phyloP scores from a whole-genome alignment of 352 stramenopile species.

The Phytophthora chlamydospora region DNA sequence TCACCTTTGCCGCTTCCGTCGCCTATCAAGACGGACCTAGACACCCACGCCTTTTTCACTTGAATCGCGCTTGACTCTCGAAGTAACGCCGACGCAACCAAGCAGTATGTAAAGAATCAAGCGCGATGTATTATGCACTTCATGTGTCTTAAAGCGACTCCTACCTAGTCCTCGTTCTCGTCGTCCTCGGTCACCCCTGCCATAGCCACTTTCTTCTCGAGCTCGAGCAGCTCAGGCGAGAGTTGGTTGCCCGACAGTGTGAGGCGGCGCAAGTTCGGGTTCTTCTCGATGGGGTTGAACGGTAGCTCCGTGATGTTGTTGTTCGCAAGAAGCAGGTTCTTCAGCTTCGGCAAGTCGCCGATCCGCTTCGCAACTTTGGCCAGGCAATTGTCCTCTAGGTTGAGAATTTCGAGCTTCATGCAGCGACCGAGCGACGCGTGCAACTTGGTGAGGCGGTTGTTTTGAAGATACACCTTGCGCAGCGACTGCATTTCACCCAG shows the following conservation, averaged over 20 bases:
- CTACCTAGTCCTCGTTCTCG: conserved; percentile 40
- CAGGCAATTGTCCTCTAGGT: conserved; percentile 85
- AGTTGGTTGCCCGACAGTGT: conserved; percentile 84
- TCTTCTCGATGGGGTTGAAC: conserved; percentile 81
- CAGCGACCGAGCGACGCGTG: conserved; percentile 81
- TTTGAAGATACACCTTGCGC: conserved; percentile 84
- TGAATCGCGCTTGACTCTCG: conserved; percentile 29
- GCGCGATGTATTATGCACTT: conserved; percentile 22
- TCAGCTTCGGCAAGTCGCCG: conserved; percentile 75
- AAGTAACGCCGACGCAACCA: neutral
- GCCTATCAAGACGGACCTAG: conserved; percentile 85
- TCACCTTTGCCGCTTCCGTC: conserved; percentile 73
- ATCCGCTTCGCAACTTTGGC: conserved; percentile 87
- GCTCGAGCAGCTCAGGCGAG: conserved; percentile 53
- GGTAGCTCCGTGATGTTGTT: conserved; percentile 83
- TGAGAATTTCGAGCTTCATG: conserved; percentile 80
- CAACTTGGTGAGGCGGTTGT: conserved; percentile 84
- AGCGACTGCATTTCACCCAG: conserved; percentile 69
- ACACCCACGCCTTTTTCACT: conserved; percentile 88
- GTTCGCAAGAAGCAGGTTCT: conserved; percentile 84
- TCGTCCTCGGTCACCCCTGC: conserved; percentile 58
- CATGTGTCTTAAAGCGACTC: neutral
- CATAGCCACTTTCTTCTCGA: conserved; percentile 71
- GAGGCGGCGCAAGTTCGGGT: conserved; percentile 68
- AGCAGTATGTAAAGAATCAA: conserved; percentile 24